Base-by-base conservation (phyloP, 331 rosid species). In the Pyracantha coccinea region DNA sequence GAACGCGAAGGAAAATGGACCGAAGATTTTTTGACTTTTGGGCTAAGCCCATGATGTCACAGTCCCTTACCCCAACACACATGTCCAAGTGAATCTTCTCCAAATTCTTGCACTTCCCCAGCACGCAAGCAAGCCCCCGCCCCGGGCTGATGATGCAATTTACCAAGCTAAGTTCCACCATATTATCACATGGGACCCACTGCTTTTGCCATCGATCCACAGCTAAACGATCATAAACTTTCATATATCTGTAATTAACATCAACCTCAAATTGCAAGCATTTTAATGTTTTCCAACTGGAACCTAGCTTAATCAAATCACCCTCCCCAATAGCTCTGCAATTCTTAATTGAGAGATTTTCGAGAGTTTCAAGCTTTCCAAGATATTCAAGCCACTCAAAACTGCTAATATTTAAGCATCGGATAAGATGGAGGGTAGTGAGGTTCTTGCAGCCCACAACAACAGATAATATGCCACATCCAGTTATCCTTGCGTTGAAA, bases 341-440 rank as follows among this genome's bases (percentile, higher is more conserved):
- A 60, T 89, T 93, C 90, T 81, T 91, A 63, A 93, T 93, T 6
- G 83, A 76, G 55, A 93, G 92, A 68, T 91, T 91, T 80, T 93
- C 86, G 2, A 93, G 93, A 1, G 78, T 85, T 77, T 81, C 97
- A 7, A 88, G 88, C 85, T 81, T 88, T 20, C 98, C 98, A 31
- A 93, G 92, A 67, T 91, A 93, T 71, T 93, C 96, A 53, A 93
- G 97, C 98, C 98, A 93, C 85, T 91, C 96, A 57, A 89, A 91
- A 35, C 90, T 93, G 74, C 85, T 91, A 31, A 93, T 88, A 78
- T 88, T 91, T 55, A 93, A 82, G 78, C 98, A 93, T 23, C 98
- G 84, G 6, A 88, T 80, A 67, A 93, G 98, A 58, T 93, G 98
- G 65, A 93, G 98, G 68, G 80, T 55, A 0, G 86, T 85, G 63